Conservation (phyloP, 2,329 filamentous ascomycete species). For the Alternaria gansuensis region DNA sequence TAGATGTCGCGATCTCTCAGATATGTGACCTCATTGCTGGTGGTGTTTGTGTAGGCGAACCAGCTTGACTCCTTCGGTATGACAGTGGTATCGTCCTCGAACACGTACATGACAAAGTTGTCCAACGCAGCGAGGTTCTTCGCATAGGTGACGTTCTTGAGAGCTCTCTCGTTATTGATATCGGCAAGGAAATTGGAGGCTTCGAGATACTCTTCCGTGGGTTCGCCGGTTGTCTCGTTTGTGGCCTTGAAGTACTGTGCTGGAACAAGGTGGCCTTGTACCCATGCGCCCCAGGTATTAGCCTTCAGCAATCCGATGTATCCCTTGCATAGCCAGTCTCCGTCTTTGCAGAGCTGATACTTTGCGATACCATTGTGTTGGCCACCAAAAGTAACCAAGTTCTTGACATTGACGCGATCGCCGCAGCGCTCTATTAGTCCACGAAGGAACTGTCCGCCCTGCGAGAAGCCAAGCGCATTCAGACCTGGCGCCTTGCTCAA, state of each 20-base stretch:
- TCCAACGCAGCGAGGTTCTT: constrained; percentile 73
- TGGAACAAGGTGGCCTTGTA: constrained; percentile 83
- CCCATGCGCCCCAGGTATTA: constrained; percentile 81
- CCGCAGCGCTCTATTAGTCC: constrained; percentile 91
- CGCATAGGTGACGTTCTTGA: constrained; percentile 79
- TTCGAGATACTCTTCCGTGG: constrained; percentile 73
- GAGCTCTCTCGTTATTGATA: constrained; percentile 87
- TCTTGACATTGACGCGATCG: constrained; percentile 71
- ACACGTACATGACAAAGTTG: constrained; percentile 88
- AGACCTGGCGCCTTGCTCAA: constrained; percentile 82
- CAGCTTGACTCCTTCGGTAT: constrained; percentile 90
- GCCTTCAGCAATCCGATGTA: constrained; percentile 79
- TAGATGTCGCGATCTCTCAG: constrained; percentile 78
- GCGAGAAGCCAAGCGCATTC: constrained; percentile 93
- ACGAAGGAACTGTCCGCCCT: constrained; percentile 95
- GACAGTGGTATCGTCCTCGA: constrained; percentile 83
- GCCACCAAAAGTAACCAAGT: constrained; percentile 85
- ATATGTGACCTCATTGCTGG: constrained; percentile 67
- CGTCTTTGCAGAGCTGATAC: constrained; percentile 75
- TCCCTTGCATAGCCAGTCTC: constrained; percentile 82
- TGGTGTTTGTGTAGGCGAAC: constrained; percentile 81
- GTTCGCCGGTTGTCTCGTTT: constrained; percentile 63
- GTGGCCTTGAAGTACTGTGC: constrained; percentile 92
- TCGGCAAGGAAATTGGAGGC: constrained; percentile 90
- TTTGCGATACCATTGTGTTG: constrained; percentile 92